These are phyloP conservation scores for Austroboletus olivaceoglutinosus DNA, from an alignment of 1,284 basidiomycete species.

Conservation along the genomic window DNA sequence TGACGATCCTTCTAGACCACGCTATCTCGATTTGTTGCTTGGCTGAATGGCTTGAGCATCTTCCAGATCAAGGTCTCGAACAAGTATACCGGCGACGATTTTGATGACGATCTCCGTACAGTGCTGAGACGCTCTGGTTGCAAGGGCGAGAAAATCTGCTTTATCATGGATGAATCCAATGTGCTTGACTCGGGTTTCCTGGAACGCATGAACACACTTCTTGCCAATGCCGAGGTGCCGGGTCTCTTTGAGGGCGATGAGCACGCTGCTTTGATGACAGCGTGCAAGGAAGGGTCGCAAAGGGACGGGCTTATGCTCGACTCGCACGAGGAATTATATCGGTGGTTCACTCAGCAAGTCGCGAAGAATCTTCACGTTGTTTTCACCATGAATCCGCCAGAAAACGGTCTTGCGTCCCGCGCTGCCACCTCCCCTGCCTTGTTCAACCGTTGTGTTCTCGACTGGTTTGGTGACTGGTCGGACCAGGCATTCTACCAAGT, in stretches of 20 bases:
- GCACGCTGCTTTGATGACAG: slow-evolving; percentile 94
- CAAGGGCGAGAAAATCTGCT: slow-evolving; percentile 98
- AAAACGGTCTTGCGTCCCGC: slow-evolving; percentile 90
- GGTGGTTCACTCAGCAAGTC: slow-evolving; percentile 97
- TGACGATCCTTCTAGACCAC: slow-evolving; percentile 69
- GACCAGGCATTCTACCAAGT: slow-evolving; percentile 97
- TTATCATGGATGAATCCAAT: slow-evolving; percentile 99
- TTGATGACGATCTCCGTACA: slow-evolving; percentile 94
- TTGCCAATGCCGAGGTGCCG: slow-evolving; percentile 99
- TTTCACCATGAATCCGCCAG: slow-evolving; percentile 99
- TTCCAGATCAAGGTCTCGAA: slow-evolving; percentile 99
- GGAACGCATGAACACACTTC: slow-evolving; percentile 98
- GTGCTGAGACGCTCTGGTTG: slow-evolving; percentile 94
- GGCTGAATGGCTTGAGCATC: slow-evolving; percentile 99
- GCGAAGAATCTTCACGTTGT: slow-evolving; percentile 96
- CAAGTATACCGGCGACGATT: slow-evolving; percentile 97
- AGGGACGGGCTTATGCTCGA: slow-evolving; percentile 97
- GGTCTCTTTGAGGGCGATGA: slow-evolving; percentile 99
- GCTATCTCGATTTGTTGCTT: slow-evolving; percentile 96
- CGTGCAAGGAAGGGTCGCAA: slow-evolving; percentile 98
- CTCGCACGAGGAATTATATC: slow-evolving; percentile 94
- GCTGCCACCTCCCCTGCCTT: slow-evolving; percentile 97
- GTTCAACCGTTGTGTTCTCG: slow-evolving; percentile 97
- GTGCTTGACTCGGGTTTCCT: slow-evolving; percentile 98
- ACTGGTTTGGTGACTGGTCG: slow-evolving; percentile 99